A percentile compares a stretch with the other conserved stretches of the same genome.
phyloP scores from a whole-genome alignment of 306 rosid genomes.

The Vigna mungo region DNA sequence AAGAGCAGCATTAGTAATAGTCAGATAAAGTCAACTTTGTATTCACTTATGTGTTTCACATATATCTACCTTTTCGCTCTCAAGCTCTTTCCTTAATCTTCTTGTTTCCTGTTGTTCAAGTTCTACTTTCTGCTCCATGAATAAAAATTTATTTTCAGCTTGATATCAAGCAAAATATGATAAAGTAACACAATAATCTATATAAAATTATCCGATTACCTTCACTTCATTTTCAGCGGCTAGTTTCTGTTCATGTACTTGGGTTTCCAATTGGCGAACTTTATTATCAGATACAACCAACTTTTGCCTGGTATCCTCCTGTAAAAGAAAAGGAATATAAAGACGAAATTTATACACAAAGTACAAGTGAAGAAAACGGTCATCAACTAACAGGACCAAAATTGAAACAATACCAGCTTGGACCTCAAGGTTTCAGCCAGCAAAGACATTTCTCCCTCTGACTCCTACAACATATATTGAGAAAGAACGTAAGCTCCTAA shows the following conservation, averaged over 20 bases:
- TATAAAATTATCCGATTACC: slow-evolving; percentile 49
- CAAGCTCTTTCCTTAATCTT: slow-evolving; percentile 76
- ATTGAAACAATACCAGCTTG: slow-evolving; percentile 71
- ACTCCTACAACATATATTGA: slow-evolving; percentile 65
- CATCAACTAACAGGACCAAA: slow-evolving; percentile 36
- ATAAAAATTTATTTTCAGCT: slow-evolving; percentile 40
- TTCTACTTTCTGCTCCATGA: slow-evolving; percentile 76
- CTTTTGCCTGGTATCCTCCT: slow-evolving; percentile 91
- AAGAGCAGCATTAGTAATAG: neutral
- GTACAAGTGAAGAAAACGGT: neutral
- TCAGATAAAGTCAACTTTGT: slow-evolving; percentile 11
- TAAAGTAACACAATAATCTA: slow-evolving; percentile 7
- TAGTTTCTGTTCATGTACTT: slow-evolving; percentile 69
- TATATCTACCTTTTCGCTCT: slow-evolving; percentile 90
- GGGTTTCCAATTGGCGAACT: slow-evolving; percentile 87
- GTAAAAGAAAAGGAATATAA: slow-evolving; percentile 52
- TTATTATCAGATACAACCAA: slow-evolving; percentile 81
- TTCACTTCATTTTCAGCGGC: slow-evolving; percentile 66
- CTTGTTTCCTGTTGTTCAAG: slow-evolving; percentile 73
- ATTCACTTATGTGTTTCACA: slow-evolving; percentile 34
- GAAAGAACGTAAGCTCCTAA: slow-evolving; percentile 33
- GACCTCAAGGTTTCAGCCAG: slow-evolving; percentile 84
- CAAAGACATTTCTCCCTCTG: slow-evolving; percentile 73
- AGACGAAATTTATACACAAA: slow-evolving; percentile 10
- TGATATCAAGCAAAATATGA: slow-evolving; percentile 40